Evolutionary conservation across 331 rosid genomes (phyloP).

Genomic region (Acacia pycnantha): DNA sequence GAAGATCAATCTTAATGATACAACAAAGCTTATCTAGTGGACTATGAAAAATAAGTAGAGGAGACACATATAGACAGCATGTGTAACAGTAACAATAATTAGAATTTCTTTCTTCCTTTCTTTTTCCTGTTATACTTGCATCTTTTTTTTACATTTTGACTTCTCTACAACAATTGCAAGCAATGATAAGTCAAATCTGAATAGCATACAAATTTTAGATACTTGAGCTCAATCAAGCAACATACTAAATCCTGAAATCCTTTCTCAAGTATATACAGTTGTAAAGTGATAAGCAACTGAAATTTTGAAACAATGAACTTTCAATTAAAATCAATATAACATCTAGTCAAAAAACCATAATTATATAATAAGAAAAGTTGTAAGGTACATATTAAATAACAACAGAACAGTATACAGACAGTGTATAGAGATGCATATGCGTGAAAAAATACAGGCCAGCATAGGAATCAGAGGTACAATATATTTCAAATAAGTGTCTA

Average conservation of each 20-base stretch:
- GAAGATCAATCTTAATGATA: constrained; percentile 8
- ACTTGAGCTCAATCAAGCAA: constrained; percentile 1
- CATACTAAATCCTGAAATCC: background rate
- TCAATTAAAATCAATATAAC: constrained; percentile 1
- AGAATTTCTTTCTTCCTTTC: background rate
- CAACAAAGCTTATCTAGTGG: constrained; percentile 1
- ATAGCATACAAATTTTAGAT: constrained; percentile 1
- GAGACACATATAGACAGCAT: constrained; percentile 3
- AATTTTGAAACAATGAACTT: constrained; percentile 9
- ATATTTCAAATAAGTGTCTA: background rate
- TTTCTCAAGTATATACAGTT: background rate
- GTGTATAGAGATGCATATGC: background rate
- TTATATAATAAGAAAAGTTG: constrained; percentile 4
- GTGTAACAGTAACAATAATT: background rate
- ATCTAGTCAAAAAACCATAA: background rate
- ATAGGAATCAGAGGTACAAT: background rate
- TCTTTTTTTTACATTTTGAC: background rate
- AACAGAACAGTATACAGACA: background rate
- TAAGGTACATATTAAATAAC: background rate
- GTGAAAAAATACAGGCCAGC: constrained; percentile 4
- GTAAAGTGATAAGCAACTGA: background rate
- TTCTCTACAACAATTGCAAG: background rate
- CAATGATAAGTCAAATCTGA: background rate
- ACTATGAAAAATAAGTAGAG: background rate
- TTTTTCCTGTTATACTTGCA: background rate